These are phyloP conservation scores for Brassica balearica DNA, from an alignment of 441 rosid genomes.

Conservation along the genomic window DNA sequence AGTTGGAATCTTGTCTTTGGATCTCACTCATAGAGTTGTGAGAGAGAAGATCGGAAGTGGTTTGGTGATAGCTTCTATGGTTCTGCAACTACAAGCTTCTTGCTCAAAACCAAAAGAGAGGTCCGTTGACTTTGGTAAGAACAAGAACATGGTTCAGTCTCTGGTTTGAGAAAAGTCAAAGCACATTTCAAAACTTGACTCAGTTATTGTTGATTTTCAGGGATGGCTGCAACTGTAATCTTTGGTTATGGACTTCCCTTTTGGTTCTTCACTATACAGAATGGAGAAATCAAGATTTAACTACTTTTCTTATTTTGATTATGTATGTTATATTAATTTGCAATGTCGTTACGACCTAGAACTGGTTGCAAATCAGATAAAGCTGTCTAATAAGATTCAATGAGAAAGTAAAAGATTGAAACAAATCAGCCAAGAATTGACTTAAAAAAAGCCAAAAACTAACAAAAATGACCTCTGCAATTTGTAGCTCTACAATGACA, in stretches of 20 bases:
- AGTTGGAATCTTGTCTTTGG: slow-evolving; percentile 65
- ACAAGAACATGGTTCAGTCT: neutral
- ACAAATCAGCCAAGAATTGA: slow-evolving; percentile 32
- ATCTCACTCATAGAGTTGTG: slow-evolving; percentile 67
- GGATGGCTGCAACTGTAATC: slow-evolving; percentile 55
- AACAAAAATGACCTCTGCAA: slow-evolving; percentile 74
- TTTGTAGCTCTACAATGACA: slow-evolving; percentile 74
- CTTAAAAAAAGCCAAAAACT: slow-evolving; percentile 28
- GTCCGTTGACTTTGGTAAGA: slow-evolving; percentile 58
- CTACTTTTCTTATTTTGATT: too few relatives aligned
- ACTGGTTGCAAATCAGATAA: too few relatives aligned
- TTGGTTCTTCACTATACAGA: slow-evolving; percentile 55
- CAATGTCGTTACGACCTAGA: too few relatives aligned
- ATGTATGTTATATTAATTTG: too few relatives aligned
- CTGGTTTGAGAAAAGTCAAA: neutral
- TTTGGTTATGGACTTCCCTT: slow-evolving; percentile 65
- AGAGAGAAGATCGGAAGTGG: slow-evolving; percentile 85
- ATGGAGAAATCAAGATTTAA: slow-evolving; percentile 57
- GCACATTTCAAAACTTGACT: slow-evolving; percentile 4
- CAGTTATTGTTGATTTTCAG: slow-evolving; percentile 40
- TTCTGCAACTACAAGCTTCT: slow-evolving; percentile 58
- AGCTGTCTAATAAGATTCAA: too few relatives aligned
- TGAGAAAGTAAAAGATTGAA: neutral
- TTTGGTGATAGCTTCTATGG: slow-evolving; percentile 68
- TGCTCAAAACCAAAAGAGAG: slow-evolving; percentile 22